These are phyloP conservation scores for Didymella pinodella DNA, from an alignment of 2,329 filamentous ascomycete species.

Conservation along the genomic window DNA sequence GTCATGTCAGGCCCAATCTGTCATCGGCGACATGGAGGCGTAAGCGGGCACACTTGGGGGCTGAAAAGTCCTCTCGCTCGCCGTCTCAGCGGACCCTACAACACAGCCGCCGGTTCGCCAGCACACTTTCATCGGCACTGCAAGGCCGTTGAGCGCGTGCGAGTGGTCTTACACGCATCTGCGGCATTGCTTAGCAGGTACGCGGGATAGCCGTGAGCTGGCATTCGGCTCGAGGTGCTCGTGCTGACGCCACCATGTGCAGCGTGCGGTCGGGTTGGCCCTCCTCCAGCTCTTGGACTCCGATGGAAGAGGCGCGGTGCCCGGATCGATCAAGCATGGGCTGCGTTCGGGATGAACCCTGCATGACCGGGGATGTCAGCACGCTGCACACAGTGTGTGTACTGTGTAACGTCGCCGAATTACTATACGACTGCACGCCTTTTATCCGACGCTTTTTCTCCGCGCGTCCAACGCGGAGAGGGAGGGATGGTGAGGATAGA, in stretches of 20 bases:
- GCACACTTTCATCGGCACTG: not conserved
- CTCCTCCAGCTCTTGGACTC: not conserved
- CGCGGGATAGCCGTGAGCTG: not conserved
- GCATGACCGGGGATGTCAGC: constrained; percentile 14
- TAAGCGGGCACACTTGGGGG: constrained; percentile 11
- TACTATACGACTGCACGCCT: constrained; percentile 4
- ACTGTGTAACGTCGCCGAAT: constrained; percentile 19
- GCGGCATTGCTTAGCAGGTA: constrained; percentile 1
- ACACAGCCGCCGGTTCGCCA: no score
- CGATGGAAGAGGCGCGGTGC: not conserved
- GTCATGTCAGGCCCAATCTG: constrained; percentile 3
- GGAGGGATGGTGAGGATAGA: no score
- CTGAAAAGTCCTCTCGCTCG: not conserved
- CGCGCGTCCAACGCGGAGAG: no score
- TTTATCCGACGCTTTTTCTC: not conserved
- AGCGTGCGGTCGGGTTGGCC: not conserved
- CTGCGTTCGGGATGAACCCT: constrained; percentile 2
- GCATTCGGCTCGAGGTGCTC: constrained; percentile 3
- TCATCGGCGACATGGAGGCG: constrained; percentile 16
- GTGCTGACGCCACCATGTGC: not conserved
- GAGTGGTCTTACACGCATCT: constrained; percentile 14
- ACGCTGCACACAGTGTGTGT: not conserved
- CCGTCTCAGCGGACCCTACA: not conserved
- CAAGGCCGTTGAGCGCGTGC: constrained; percentile 8
- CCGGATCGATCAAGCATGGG: constrained; percentile 1